Evolutionary conservation across 805 yeast genomes (phyloP).

Genomic region (Babjeviella inositovora): DNA sequence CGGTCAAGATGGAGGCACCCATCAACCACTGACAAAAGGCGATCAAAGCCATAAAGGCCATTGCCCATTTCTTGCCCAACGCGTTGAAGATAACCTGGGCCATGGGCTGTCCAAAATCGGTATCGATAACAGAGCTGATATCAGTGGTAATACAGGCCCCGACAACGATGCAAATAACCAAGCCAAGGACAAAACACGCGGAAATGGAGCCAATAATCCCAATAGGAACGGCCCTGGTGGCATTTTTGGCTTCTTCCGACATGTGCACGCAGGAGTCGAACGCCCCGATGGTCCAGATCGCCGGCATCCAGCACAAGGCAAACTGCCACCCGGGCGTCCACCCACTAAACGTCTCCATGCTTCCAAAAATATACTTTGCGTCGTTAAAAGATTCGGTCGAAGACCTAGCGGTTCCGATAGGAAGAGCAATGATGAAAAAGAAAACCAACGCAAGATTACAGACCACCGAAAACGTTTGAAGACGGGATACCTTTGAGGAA

Average conservation of each 20-base stretch:
- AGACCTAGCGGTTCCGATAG: slow-evolving; percentile 26
- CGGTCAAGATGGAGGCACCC: slow-evolving; percentile 28
- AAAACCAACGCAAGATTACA: slow-evolving; percentile 17
- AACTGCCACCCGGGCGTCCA: slow-evolving; percentile 25
- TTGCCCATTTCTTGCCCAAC: slow-evolving; percentile 29
- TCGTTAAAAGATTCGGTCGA: slow-evolving; percentile 11
- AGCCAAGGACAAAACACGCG: slow-evolving; percentile 24
- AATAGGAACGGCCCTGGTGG: slow-evolving; percentile 16
- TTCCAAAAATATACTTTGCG: slow-evolving; percentile 17
- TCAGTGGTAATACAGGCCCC: slow-evolving; percentile 13
- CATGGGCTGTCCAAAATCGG: slow-evolving; percentile 21
- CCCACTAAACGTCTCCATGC: slow-evolving; percentile 13
- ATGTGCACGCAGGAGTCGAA: slow-evolving; percentile 34
- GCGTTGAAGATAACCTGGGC: slow-evolving; percentile 30
- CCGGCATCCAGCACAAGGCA: slow-evolving; percentile 26
- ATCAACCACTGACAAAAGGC: slow-evolving; percentile 30
- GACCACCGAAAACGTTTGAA: slow-evolving; percentile 21
- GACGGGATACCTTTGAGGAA: slow-evolving; percentile 18
- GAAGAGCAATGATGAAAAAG: slow-evolving; percentile 26
- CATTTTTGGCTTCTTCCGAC: slow-evolving; percentile 28
- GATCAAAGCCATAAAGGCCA: slow-evolving; percentile 28
- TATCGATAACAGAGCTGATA: slow-evolving; percentile 11
- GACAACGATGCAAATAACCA: slow-evolving; percentile 20
- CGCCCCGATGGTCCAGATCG: slow-evolving; percentile 35
- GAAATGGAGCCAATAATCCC: slow-evolving; percentile 30